Evolutionary conservation across 2,329 filamentous ascomycete genomes (phyloP).

Genomic region (Hymenoscyphus scutula): DNA sequence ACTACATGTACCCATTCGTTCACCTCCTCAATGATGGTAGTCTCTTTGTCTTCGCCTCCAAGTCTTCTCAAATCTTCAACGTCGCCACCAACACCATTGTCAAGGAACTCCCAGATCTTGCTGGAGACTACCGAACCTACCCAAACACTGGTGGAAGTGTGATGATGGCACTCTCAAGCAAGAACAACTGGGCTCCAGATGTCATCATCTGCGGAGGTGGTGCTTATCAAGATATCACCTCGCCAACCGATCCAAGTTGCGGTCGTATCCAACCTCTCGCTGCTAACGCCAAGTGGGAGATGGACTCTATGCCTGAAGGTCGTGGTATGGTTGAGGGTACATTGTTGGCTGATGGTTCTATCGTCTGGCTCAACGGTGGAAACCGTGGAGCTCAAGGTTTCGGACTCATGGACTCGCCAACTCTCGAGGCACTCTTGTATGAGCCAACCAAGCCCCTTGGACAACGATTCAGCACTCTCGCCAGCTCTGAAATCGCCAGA

Average conservation of each 20-base stretch:
- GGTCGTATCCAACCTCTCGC: conserved; percentile 53
- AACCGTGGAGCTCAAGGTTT: conserved; percentile 59
- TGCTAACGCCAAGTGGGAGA: conserved; percentile 49
- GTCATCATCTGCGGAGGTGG: conserved; percentile 59
- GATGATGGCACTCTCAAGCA: conserved; percentile 50
- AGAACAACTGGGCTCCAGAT: conserved; percentile 52
- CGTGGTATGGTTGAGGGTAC: conserved; percentile 60
- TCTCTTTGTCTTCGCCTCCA: conserved; percentile 56
- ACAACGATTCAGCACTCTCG: conserved; percentile 47
- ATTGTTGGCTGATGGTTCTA: conserved; percentile 58
- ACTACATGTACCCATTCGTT: conserved; percentile 64
- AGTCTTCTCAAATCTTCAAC: conserved; percentile 56
- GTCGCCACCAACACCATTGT: conserved; percentile 45
- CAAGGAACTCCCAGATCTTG: conserved; percentile 49
- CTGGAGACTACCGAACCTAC: conserved; percentile 57
- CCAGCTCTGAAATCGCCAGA: conserved; percentile 43
- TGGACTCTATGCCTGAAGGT: conserved; percentile 58
- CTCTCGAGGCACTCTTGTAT: conserved; percentile 56
- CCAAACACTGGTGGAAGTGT: conserved; percentile 60
- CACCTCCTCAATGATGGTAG: conserved; percentile 56
- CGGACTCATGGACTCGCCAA: conserved; percentile 52
- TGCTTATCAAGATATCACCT: conserved; percentile 56
- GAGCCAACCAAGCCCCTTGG: conserved; percentile 50
- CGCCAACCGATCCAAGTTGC: conserved; percentile 57
- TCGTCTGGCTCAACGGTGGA: conserved; percentile 58